Percentiles rank a stretch among this genome's conserved stretches.
Evolutionary conservation across 139 green algal genomes (phyloP).

Genomic region (Spirogloea muscicola): DNA sequence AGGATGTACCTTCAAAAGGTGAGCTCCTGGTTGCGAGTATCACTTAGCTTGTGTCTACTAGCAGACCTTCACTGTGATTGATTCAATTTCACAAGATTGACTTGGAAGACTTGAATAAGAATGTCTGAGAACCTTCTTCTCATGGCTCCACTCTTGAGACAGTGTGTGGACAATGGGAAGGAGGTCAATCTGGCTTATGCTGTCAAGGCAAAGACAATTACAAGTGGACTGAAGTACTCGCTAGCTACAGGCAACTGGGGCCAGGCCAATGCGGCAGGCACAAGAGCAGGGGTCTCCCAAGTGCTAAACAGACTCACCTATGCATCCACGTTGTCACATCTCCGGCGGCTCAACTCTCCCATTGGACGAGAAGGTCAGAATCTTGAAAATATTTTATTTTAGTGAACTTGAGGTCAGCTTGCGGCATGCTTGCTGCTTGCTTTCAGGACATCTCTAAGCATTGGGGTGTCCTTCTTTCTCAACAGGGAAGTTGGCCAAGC

Average conservation of each 20-base stretch:
- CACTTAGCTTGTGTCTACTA: no score
- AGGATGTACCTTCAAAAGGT: conserved; percentile 71
- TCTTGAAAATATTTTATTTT: conserved; percentile 1
- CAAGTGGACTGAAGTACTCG: conserved; percentile 86
- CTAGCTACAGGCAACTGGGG: conserved; percentile 98
- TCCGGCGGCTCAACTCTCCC: conserved; percentile 94
- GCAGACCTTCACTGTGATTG: no score
- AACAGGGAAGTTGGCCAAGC: conserved; percentile 70
- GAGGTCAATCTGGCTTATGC: conserved; percentile 56
- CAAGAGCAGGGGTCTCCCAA: conserved; percentile 37
- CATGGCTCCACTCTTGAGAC: no score
- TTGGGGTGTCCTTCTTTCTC: background rate
- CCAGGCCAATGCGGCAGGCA: conserved; percentile 25
- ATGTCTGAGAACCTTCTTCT: no score
- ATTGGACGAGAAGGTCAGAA: conserved; percentile 65
- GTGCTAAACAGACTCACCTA: conserved; percentile 95
- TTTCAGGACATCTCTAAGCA: no score
- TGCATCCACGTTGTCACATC: conserved; percentile 88
- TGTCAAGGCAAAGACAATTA: conserved; percentile 89
- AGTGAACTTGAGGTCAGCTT: no score
- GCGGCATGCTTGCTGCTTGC: no score
- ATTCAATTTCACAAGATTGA: no score
- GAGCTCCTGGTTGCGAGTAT: no score
- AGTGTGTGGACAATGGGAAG: conserved; percentile 52
- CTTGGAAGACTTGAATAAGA: no score